A percentile compares a stretch with the other conserved stretches of the same genome.
These are phyloP conservation scores for Ocimum tenuiflorum DNA, from an alignment of 257 asterid species.

Conservation along the genomic window DNA sequence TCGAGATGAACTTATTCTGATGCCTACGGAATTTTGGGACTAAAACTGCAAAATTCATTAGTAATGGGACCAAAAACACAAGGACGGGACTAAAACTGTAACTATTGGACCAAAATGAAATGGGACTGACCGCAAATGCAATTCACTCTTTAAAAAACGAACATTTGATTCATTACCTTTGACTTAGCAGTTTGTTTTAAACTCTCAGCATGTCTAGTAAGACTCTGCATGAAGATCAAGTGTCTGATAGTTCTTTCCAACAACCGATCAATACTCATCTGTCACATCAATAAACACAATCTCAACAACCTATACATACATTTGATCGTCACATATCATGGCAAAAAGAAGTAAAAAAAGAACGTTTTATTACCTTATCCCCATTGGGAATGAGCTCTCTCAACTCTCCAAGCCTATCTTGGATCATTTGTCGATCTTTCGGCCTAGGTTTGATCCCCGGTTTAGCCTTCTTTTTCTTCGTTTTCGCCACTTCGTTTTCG, in stretches of 20 bases:
- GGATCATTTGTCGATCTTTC: conserved; percentile 80
- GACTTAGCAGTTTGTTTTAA: conserved; percentile 29
- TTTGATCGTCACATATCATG: not conserved
- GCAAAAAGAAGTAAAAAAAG: no score
- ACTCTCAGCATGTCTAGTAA: conserved; percentile 49
- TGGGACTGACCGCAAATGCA: no score
- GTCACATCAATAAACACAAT: conserved; percentile 25
- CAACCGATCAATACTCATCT: conserved; percentile 95
- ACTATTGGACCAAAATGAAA: no score
- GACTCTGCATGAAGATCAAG: conserved; percentile 70
- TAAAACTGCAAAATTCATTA: no score
- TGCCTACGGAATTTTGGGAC: no score
- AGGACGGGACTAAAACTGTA: no score
- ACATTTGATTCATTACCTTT: conserved; percentile 34
- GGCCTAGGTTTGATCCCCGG: conserved; percentile 78
- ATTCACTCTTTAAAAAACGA: not conserved
- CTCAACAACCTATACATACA: conserved; percentile 17
- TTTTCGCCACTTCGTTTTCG: conserved; percentile 29
- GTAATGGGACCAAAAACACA: no score
- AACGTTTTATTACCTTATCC: conserved; percentile 80
- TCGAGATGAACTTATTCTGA: no score
- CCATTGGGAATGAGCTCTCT: conserved; percentile 79
- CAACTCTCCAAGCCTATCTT: conserved; percentile 69
- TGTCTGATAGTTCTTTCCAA: conserved; percentile 70
- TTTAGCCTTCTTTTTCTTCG: conserved; percentile 60